phyloP scores from a whole-genome alignment of 2,329 filamentous ascomycete genomes.

The Leptographium galeiforme region DNA sequence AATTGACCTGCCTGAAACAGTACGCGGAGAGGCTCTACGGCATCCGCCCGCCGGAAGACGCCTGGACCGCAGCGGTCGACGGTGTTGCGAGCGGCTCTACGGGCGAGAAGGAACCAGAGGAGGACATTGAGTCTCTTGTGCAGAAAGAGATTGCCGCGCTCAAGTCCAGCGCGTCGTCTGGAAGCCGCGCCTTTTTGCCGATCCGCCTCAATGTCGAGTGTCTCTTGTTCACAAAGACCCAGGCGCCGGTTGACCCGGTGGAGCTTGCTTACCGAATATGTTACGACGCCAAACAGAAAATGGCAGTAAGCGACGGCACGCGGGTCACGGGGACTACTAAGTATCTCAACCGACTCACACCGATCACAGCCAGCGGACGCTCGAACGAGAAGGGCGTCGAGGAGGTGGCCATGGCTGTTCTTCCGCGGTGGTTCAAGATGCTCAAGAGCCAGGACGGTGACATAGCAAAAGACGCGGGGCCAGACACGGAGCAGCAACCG shows the following conservation, averaged over 20 bases:
- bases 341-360: constrained; percentile 46
- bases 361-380: constrained; percentile 41
- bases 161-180: constrained; percentile 24
- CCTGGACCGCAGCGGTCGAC: not conserved
- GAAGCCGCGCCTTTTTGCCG: constrained; percentile 28
- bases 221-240: constrained; percentile 47
- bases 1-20: constrained; percentile 22
- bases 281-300: constrained; percentile 33
- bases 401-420: constrained; percentile 47
- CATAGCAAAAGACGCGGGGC: not conserved
- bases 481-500: constrained; percentile 5
- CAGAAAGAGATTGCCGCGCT: constrained; percentile 56
- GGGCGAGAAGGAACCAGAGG: constrained; percentile 21
- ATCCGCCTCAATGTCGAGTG: constrained; percentile 47
- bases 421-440: constrained; percentile 49
- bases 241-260: constrained; percentile 40
- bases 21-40: constrained; percentile 52
- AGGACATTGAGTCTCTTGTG: constrained; percentile 65
- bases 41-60: constrained; percentile 25
- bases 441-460: constrained; percentile 10
- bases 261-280: constrained; percentile 41
- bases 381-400: constrained; percentile 57
- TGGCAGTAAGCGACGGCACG: constrained; percentile 1
- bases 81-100: constrained; percentile 11
- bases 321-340: constrained; percentile 28